These are phyloP conservation scores for Verbascum thapsus DNA, from an alignment of 257 asterid genomes.

Conservation along the genomic window DNA sequence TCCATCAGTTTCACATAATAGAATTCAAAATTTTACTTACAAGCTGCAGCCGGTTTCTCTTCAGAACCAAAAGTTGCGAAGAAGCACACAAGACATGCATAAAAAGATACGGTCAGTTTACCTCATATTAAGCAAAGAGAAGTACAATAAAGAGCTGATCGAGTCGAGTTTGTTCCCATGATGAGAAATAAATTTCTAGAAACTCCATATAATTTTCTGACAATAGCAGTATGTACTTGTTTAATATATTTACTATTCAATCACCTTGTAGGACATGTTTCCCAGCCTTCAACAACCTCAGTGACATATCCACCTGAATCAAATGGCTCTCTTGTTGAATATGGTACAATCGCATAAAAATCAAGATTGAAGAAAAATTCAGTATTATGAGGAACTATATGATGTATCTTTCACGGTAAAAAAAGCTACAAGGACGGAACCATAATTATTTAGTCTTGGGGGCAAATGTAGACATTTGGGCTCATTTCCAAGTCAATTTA, in stretches of 20 bases:
- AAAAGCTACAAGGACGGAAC: neutral
- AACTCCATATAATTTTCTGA: conserved; percentile 12
- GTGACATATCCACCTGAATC: conserved; percentile 88
- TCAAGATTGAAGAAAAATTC: conserved; percentile 20
- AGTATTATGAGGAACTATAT: neutral
- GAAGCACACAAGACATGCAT: conserved; percentile 46
- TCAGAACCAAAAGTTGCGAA: conserved; percentile 42
- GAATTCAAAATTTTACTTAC: conserved; percentile 50
- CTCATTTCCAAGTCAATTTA: no score
- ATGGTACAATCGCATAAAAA: conserved; percentile 11
- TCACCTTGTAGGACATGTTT: conserved; percentile 97
- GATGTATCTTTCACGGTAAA: neutral
- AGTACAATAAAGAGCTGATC: conserved; percentile 13
- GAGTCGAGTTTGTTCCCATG: neutral
- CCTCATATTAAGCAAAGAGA: conserved; percentile 24
- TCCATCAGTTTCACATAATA: conserved; percentile 20
- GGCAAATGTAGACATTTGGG: no score
- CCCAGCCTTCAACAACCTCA: conserved; percentile 74
- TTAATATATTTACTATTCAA: conserved; percentile 20
- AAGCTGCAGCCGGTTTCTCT: conserved; percentile 92
- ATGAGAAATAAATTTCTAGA: neutral
- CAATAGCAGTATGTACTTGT: conserved; percentile 16
- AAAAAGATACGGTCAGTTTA: conserved; percentile 43
- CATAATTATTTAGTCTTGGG: neutral
- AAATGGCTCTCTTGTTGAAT: conserved; percentile 29